These are phyloP conservation scores for Leucaena leucocephala DNA, from an alignment of 306 rosid genomes.

Conservation along the genomic window DNA sequence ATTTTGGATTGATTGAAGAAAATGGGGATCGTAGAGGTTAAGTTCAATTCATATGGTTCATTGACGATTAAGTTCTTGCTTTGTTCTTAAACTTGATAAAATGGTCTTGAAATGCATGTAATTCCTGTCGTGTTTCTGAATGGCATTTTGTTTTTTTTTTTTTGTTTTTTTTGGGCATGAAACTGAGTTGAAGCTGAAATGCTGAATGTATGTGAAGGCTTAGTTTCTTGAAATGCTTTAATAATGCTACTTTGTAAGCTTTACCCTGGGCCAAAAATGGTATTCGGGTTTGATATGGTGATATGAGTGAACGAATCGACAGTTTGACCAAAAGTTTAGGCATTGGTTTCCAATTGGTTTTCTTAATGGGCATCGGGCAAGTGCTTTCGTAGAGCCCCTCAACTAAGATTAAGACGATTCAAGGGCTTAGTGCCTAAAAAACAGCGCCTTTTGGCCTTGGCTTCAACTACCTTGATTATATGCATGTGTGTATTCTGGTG, in stretches of 20 bases:
- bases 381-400: background rate
- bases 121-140: background rate
- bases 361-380: background rate
- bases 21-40: background rate
- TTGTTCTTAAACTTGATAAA: background rate
- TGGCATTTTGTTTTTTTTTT: too few relatives aligned
- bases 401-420: background rate
- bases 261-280: background rate
- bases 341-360: background rate
- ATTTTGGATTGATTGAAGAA: background rate
- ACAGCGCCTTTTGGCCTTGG: background rate
- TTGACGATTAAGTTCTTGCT: background rate
- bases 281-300: background rate
- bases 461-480: too few relatives aligned
- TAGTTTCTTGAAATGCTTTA: background rate
- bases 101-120: background rate
- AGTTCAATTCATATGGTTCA: background rate
- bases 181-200: background rate
- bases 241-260: background rate
- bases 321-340: background rate
- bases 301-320: background rate
- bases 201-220: background rate
- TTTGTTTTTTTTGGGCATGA: background rate
- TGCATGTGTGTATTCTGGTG: background rate
- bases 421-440: too few relatives aligned